A percentile compares a stretch with the other conserved stretches of the same genome.
These are phyloP conservation scores for Areca catechu DNA, from an alignment of 176 grass and related monocot species.

Conservation along the genomic window DNA sequence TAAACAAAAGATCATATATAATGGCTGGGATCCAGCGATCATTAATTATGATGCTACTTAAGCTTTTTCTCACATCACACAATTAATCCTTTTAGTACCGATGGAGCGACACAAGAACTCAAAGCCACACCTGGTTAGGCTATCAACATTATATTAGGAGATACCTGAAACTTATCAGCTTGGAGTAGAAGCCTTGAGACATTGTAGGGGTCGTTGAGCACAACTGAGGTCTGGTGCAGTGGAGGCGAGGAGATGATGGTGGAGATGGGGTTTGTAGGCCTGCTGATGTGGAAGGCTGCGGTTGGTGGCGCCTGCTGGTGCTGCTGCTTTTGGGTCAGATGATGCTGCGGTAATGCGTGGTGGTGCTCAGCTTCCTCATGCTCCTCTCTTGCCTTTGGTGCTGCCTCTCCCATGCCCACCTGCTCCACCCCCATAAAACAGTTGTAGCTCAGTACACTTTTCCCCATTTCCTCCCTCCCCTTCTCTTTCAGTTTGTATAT, in stretches of 20 bases:
- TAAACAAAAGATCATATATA: neutral
- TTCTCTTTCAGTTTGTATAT: neutral
- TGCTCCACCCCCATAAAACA: constrained; percentile 14
- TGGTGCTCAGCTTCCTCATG: constrained; percentile 34
- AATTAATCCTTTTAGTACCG: too few relatives aligned
- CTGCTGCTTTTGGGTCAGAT: constrained; percentile 33
- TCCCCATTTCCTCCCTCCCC: neutral
- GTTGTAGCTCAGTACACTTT: neutral
- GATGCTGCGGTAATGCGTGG: constrained; percentile 16
- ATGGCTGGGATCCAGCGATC: too few relatives aligned
- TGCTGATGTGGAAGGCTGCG: constrained; percentile 37
- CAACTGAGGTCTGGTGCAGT: constrained; percentile 27
- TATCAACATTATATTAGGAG: too few relatives aligned
- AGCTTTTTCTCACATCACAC: too few relatives aligned
- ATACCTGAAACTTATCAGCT: constrained; percentile 64
- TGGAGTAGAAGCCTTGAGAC: constrained; percentile 40
- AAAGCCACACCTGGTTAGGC: too few relatives aligned
- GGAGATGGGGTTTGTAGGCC: constrained; percentile 26
- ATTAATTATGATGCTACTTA: too few relatives aligned
- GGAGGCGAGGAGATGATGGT: constrained; percentile 33
- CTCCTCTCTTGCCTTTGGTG: constrained; percentile 30
- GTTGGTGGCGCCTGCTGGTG: constrained; percentile 5
- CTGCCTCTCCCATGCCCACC: constrained; percentile 54
- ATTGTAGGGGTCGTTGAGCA: constrained; percentile 38
- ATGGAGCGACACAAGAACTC: too few relatives aligned